A percentile compares a stretch with the other conserved stretches of the same genome.
phyloP scores from a whole-genome alignment of 2,329 filamentous ascomycete species.

The Emericellopsis atlantica region DNA sequence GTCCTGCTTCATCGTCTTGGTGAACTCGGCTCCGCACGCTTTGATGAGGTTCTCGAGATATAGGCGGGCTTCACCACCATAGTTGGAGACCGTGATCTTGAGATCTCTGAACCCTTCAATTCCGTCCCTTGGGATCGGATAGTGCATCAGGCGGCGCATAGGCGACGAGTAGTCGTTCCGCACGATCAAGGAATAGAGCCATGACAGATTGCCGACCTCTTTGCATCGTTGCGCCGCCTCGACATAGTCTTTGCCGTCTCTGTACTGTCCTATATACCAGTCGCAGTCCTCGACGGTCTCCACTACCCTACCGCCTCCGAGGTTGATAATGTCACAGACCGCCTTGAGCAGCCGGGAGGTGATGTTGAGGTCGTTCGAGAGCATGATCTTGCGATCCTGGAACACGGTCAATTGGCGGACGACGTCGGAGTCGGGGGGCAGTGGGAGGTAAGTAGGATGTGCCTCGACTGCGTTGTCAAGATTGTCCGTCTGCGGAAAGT shows the following conservation, averaged over 20 bases:
- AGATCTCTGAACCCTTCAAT: slow-evolving; percentile 67
- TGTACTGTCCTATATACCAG: slow-evolving; percentile 78
- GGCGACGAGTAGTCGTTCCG: slow-evolving; percentile 84
- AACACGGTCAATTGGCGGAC: slow-evolving; percentile 58
- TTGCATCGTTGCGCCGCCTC: slow-evolving; percentile 64
- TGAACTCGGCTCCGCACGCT: slow-evolving; percentile 77
- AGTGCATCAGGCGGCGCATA: slow-evolving; percentile 72
- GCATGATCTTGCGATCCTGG: slow-evolving; percentile 60
- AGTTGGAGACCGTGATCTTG: slow-evolving; percentile 87
- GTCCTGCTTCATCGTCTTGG: slow-evolving; percentile 87
- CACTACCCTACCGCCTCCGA: slow-evolving; percentile 60
- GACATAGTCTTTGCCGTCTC: slow-evolving; percentile 68
- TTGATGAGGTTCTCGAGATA: slow-evolving; percentile 88
- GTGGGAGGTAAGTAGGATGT: slow-evolving; percentile 27
- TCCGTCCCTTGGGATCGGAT: slow-evolving; percentile 66
- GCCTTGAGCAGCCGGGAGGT: slow-evolving; percentile 39
- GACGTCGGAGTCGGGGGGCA: slow-evolving; percentile 26
- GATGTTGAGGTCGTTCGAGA: slow-evolving; percentile 64
- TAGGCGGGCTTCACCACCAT: slow-evolving; percentile 82
- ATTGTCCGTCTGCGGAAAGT: slow-evolving; percentile 43
- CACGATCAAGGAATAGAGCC: slow-evolving; percentile 87
- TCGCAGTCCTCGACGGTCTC: slow-evolving; percentile 56
- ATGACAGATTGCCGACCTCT: slow-evolving; percentile 82
- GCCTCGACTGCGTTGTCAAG: slow-evolving; percentile 54
- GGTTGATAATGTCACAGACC: slow-evolving; percentile 56